A percentile compares a stretch with the other conserved stretches of the same genome.
phyloP scores from a whole-genome alignment of 306 rosid genomes.

The Sophora flavescens region DNA sequence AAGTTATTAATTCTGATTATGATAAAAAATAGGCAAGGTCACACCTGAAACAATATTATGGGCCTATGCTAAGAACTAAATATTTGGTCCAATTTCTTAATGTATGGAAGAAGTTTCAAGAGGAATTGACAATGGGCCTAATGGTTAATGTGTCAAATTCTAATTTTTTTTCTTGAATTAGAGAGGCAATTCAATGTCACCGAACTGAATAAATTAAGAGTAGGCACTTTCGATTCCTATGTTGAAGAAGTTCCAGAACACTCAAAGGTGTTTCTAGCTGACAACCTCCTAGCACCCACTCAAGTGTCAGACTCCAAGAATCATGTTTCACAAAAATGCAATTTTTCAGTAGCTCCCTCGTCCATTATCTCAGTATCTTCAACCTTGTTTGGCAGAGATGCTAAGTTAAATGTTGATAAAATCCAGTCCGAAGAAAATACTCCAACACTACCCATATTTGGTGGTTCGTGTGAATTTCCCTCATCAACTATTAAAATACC shows the following conservation, averaged over 20 bases:
- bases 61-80: too few relatives aligned
- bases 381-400: conserved; percentile 35
- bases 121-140: too few relatives aligned
- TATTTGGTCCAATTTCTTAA: too few relatives aligned
- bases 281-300: conserved; percentile 46
- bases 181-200: too few relatives aligned
- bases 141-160: too few relatives aligned
- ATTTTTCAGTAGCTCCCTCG: conserved; percentile 43
- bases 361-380: conserved; percentile 46
- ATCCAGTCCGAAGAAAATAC: conserved; percentile 52
- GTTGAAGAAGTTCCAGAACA: conserved; percentile 49
- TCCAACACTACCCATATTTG: conserved; percentile 44
- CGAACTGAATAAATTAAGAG: too few relatives aligned
- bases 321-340: conserved; percentile 47
- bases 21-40: too few relatives aligned
- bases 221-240: conserved; percentile 48
- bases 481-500: conserved; percentile 35
- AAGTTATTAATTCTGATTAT: too few relatives aligned
- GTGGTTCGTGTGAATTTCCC: conserved; percentile 52
- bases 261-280: conserved; percentile 53
- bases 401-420: conserved; percentile 45
- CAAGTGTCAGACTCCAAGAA: conserved; percentile 50
- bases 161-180: too few relatives aligned
- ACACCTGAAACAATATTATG: too few relatives aligned
- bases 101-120: too few relatives aligned